Evolutionary conservation across 106 monocot species (phyloP), one percentile per base, ranked within the genome.

Genomic region (Dendrobium chrysotoxum): DNA sequence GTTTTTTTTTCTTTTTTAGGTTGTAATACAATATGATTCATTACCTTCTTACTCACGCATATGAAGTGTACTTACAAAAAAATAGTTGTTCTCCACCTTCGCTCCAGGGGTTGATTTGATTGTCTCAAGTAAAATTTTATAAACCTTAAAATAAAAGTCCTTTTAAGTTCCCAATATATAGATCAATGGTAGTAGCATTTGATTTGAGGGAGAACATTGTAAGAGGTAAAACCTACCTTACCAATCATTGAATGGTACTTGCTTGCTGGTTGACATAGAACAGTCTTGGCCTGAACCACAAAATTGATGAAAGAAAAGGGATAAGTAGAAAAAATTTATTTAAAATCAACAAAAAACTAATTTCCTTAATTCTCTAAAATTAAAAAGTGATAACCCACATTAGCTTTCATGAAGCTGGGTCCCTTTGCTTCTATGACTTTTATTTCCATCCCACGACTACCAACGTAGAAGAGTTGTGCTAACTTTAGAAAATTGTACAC

Each of bases 381-480:
- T 58, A 7, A 64, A 9, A 50, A 65, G 77, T 72, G 77, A 80
- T 41, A 16, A 53, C 85, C 30, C 45, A 88, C 88, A 74, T 88
- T 81, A 75, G 87, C 42, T 80, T 85, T 89, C 53, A 76, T 84
- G 84, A 84, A 77, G 31, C 77, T 88, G 28, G 50, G 79, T 0
- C 57, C 84, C 67, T 85, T 90, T 67, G 75, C n/a, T n/a, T n/a
- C 79, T 67, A 91, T 90, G 42, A 86, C 91, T 80, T 91, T 92
- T 30, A 95, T 95, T 86, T 95, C 95, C 95, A 95, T 91, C 46
- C 95, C 95, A 82, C 92, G 94, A 85, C 94, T 92, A 8, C 94
- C 94, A 20, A 89, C 94, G 40, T 95, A 95, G 84, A 85, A 95
- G 18, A 95, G 75, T 80, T 95, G 89, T 21, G 89, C 83, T 64